These are phyloP conservation scores for Fusarium sp. DNA, from an alignment of 2,329 filamentous ascomycete species.

Conservation along the genomic window DNA sequence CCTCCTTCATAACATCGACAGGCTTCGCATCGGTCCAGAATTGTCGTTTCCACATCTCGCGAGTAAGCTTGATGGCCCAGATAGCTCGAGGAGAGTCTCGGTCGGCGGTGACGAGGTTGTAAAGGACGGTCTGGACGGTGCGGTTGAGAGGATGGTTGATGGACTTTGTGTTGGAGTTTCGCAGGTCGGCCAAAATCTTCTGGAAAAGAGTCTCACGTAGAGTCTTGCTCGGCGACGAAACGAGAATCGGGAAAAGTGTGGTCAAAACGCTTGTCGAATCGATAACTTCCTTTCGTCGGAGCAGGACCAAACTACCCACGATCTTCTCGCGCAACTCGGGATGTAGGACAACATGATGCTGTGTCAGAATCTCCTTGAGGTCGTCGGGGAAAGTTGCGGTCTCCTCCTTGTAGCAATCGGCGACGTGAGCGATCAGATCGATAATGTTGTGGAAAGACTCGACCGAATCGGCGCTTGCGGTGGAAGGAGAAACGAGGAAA, in stretches of 20 bases:
- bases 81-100: slow-evolving; percentile 85
- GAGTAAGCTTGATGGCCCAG: slow-evolving; percentile 95
- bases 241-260: slow-evolving; percentile 92
- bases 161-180: slow-evolving; percentile 85
- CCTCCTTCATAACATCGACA: slow-evolving; percentile 98
- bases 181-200: slow-evolving; percentile 91
- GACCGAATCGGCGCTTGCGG: slow-evolving; percentile 79
- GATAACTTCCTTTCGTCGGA: slow-evolving; percentile 91
- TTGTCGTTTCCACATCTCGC: slow-evolving; percentile 95
- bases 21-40: slow-evolving; percentile 95
- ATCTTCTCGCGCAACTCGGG: slow-evolving; percentile 92
- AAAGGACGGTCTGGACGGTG: slow-evolving; percentile 91
- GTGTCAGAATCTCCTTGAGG: slow-evolving; percentile 80
- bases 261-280: slow-evolving; percentile 86
- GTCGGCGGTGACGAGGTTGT: slow-evolving; percentile 90
- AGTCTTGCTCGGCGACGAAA: slow-evolving; percentile 91
- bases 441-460: slow-evolving; percentile 91
- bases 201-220: slow-evolving; percentile 83
- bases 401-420: slow-evolving; percentile 89
- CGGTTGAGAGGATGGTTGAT: slow-evolving; percentile 94
- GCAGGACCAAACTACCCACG: slow-evolving; percentile 86
- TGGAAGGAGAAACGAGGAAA: slow-evolving; percentile 84
- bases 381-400: slow-evolving; percentile 82
- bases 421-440: slow-evolving; percentile 92
- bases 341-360: slow-evolving; percentile 86